Evolutionary conservation across 257 asterid species (phyloP).

Genomic region (Solanum peruvianum): DNA sequence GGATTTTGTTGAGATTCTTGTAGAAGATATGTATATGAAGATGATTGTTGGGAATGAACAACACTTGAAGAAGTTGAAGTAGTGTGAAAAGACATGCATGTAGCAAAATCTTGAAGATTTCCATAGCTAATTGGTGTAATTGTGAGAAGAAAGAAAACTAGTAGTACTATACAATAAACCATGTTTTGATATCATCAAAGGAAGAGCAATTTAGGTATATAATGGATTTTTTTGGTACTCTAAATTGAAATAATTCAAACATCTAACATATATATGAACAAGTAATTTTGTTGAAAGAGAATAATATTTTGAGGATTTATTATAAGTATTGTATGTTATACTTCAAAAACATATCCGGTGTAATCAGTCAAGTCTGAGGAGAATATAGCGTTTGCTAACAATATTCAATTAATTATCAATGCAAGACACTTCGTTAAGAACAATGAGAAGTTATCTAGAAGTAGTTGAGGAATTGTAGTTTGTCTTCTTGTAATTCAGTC

Average conservation of each 20-base stretch:
- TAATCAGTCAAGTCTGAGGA: too few relatives aligned
- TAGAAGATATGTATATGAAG: constrained; percentile 7
- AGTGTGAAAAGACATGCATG: constrained; percentile 10
- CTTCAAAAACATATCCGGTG: neutral
- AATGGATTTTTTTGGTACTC: neutral
- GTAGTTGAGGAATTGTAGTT: neutral
- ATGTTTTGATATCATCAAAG: neutral
- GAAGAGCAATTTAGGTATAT: neutral
- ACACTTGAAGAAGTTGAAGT: neutral
- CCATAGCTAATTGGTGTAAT: neutral
- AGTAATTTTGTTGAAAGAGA: neutral
- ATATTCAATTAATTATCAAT: neutral
- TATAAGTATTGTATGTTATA: neutral
- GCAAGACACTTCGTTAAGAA: neutral
- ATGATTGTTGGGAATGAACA: constrained; percentile 3
- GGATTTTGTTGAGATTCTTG: constrained; percentile 17
- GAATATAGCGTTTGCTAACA: neutral
- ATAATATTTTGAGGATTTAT: neutral
- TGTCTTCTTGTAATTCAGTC: neutral
- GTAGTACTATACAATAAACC: neutral
- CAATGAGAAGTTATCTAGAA: neutral
- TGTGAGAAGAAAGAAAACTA: neutral
- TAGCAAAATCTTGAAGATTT: neutral
- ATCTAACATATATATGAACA: neutral
- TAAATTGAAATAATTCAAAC: neutral